Percentiles rank a stretch among this genome's conserved stretches.
Conservation (phyloP, 306 rosid genomes). For the Cicer arietinum region DNA sequence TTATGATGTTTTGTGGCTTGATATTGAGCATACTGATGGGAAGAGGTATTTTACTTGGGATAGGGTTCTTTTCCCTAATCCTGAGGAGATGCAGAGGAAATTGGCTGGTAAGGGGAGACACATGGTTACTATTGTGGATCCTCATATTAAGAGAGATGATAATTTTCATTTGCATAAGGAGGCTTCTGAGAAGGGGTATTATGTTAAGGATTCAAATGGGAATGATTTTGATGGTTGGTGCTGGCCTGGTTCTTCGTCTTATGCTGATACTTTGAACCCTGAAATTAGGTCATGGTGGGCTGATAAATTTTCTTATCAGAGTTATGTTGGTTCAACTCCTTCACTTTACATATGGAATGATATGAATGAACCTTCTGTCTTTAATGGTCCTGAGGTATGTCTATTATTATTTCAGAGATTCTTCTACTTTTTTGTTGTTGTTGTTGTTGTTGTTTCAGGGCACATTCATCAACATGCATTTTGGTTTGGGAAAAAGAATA, state of each 20-base stretch:
- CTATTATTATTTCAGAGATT: slow-evolving; percentile 25
- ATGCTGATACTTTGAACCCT: slow-evolving; percentile 73
- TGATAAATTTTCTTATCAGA: slow-evolving; percentile 69
- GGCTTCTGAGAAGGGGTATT: slow-evolving; percentile 78
- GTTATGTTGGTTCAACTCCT: slow-evolving; percentile 91
- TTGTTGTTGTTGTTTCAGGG: not conserved
- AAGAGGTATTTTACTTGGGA: slow-evolving; percentile 97
- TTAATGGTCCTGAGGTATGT: slow-evolving; percentile 97
- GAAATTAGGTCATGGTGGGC: slow-evolving; percentile 95
- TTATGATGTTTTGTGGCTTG: slow-evolving; percentile 98
- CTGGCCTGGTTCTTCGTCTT: slow-evolving; percentile 98
- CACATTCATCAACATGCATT: slow-evolving; percentile 22
- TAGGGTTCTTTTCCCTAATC: slow-evolving; percentile 72
- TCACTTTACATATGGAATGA: slow-evolving; percentile 96
- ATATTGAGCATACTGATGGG: slow-evolving; percentile 93
- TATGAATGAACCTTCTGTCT: slow-evolving; percentile 98
- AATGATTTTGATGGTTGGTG: slow-evolving; percentile 97
- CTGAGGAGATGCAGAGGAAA: slow-evolving; percentile 95
- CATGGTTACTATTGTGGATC: slow-evolving; percentile 96
- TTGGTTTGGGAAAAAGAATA: slow-evolving; percentile 8
- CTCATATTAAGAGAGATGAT: slow-evolving; percentile 91
- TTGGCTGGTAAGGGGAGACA: slow-evolving; percentile 80
- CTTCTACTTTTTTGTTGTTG: not conserved
- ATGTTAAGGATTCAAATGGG: slow-evolving; percentile 88
- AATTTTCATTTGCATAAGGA: slow-evolving; percentile 73